These are phyloP conservation scores for Lactarius hatsudake DNA, from an alignment of 768 basidiomycete genomes.

Conservation along the genomic window DNA sequence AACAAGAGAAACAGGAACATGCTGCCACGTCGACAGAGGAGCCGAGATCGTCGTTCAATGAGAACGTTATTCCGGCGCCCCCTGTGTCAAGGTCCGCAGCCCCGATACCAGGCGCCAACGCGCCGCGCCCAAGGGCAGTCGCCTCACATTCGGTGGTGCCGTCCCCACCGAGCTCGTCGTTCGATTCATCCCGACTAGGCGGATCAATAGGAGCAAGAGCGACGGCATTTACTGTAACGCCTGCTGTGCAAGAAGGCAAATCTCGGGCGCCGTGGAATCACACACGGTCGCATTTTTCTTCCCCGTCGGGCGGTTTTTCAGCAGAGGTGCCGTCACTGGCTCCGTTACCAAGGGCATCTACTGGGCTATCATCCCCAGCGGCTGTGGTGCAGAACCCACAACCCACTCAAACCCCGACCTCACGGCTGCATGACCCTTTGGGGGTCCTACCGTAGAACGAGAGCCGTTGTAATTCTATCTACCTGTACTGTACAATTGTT, in stretches of 20 bases:
- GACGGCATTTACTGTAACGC: conserved; percentile 20
- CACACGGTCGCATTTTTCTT: conserved; percentile 49
- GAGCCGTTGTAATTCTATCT: conserved; percentile 7
- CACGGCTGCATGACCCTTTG: conserved; percentile 31
- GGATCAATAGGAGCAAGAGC: conserved; percentile 20
- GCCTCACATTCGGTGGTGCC: conserved; percentile 17
- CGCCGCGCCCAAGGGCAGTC: conserved; percentile 24
- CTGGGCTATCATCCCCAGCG: conserved; percentile 12
- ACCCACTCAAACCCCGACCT: conserved; percentile 28
- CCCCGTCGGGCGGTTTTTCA: conserved; percentile 25
- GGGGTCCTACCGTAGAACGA: conserved; percentile 31
- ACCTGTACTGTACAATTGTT: neutral
- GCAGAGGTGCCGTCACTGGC: conserved; percentile 47
- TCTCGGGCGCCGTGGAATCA: conserved; percentile 56
- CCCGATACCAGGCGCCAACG: conserved; percentile 15
- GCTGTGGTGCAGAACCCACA: conserved; percentile 20
- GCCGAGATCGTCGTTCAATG: conserved; percentile 6
- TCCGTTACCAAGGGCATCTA: conserved; percentile 50
- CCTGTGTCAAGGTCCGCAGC: conserved; percentile 25
- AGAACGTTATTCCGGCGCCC: conserved; percentile 23
- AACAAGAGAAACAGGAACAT: conserved; percentile 26
- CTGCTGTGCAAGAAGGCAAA: conserved; percentile 25
- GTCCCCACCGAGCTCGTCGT: conserved; percentile 22
- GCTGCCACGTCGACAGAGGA: conserved; percentile 16
- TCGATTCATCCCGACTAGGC: conserved; percentile 24